Conservation (phyloP, 2,329 filamentous ascomycete species). For the Xylariaceae sp. region DNA sequence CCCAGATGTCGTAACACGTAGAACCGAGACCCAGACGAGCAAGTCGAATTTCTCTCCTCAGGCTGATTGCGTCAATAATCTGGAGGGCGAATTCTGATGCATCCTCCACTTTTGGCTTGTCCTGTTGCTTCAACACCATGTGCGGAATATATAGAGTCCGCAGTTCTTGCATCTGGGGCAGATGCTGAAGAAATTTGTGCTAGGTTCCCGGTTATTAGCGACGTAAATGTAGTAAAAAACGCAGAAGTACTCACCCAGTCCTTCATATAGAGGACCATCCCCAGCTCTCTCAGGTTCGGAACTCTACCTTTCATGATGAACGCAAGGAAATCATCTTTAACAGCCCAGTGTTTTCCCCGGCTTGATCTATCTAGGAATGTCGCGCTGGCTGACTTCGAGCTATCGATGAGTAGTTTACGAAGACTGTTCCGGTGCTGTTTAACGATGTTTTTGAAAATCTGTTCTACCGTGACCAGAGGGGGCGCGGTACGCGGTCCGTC, state of each 20-base stretch:
- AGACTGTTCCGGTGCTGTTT: conserved; percentile 69
- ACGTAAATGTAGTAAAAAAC: not conserved
- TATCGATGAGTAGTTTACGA: conserved; percentile 72
- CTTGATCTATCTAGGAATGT: conserved; percentile 30
- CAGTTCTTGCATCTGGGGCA: conserved; percentile 68
- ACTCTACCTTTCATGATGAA: conserved; percentile 78
- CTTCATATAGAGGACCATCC: conserved; percentile 68
- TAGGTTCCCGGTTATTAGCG: conserved; percentile 32
- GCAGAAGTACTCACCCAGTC: conserved; percentile 64
- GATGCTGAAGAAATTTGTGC: conserved; percentile 75
- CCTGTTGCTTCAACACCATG: conserved; percentile 53
- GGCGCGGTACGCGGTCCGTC: conserved; percentile 53
- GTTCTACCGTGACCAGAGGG: conserved; percentile 61
- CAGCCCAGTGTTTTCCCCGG: conserved; percentile 68
- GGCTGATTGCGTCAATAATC: conserved; percentile 72
- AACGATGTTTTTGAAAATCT: conserved; percentile 68
- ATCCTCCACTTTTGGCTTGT: conserved; percentile 50
- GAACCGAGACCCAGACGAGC: conserved; percentile 74
- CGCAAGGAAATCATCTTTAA: conserved; percentile 64
- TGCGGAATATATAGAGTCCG: conserved; percentile 69
- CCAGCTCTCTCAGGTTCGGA: conserved; percentile 67
- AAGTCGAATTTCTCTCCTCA: conserved; percentile 72
- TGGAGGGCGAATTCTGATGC: conserved; percentile 71
- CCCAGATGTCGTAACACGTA: conserved; percentile 81
- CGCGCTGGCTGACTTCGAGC: conserved; percentile 47